Evolutionary conservation across 768 basidiomycete species (phyloP), one percentile per base, ranked within the genome.

Genomic region (Lactarius hatsudake): DNA sequence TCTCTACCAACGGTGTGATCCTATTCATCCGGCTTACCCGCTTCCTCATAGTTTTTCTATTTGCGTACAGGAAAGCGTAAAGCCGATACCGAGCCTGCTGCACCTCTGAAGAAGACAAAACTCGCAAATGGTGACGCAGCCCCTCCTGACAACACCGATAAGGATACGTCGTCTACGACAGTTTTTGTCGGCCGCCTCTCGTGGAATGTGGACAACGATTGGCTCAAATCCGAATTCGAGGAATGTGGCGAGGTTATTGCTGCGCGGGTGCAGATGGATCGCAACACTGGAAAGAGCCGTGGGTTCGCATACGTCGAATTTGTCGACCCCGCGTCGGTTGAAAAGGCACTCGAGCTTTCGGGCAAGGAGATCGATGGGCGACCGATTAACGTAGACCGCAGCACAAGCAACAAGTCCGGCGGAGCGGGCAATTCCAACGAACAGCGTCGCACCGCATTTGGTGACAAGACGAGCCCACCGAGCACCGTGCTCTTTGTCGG

Each of bases 181-280:
- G 84, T 98, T 72, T 98, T 96, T 74, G 94, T 99, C 71, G 96
- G 96, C 63, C 85, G 86, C 66, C 84, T 99, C 55, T 96, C 94
- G 15, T 99, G 96, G 96, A 93, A 91, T 76, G 90, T 98, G 69
- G 96, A 98, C 81, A 91, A 93, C 75, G 96, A 98, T 78, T 92
- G 94, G 83, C 87, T 98, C 69, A 86, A 89, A 59, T 84, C 88
- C 76, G 96, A 98, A 77, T 98, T 99, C 71, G 87, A 89, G 38
- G 81, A 83, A 62, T 95, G 88, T 72, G 97, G 97, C 60, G 92
- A 96, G 79, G 86, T 99, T 73, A 84, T 87, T 68, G 87, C 87
- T n/a, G 94, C 93, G 7, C 87, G 84, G n/a, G 94, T 98, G 67
- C 89, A 90, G 76, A 86, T 85, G 79, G 92, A 94, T 72, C 89